phyloP scores from a whole-genome alignment of 257 asterid species.

The Fraxinus anomala region DNA sequence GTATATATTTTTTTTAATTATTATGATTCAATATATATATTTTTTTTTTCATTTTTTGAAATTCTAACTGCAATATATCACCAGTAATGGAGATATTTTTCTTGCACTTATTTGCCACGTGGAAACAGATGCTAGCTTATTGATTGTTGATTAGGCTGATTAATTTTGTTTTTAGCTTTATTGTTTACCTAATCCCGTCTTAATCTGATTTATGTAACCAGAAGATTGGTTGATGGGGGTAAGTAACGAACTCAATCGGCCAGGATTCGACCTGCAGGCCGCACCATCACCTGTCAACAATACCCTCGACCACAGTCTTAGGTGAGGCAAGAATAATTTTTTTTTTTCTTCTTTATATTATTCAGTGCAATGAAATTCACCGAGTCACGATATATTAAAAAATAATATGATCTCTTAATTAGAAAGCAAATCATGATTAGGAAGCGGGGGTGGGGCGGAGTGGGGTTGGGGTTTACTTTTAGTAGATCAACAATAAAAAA shows the following conservation, averaged over 20 bases:
- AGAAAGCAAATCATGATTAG: constrained; percentile 8
- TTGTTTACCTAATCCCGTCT: constrained; percentile 7
- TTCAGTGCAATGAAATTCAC: too few relatives aligned
- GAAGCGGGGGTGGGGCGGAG: too few relatives aligned
- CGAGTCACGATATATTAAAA: neutral
- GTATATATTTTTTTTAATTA: neutral
- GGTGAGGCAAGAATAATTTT: constrained; percentile 41
- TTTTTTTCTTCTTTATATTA: neutral
- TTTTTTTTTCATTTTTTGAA: too few relatives aligned
- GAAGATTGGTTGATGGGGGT: constrained; percentile 62
- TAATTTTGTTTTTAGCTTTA: constrained; percentile 4
- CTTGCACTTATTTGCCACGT: neutral
- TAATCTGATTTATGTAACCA: constrained; percentile 29
- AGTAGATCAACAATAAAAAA: constrained; percentile 16
- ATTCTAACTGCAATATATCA: neutral
- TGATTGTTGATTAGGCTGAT: constrained; percentile 20
- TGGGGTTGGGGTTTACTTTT: neutral
- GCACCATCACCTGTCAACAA: constrained; percentile 18
- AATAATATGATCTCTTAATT: neutral
- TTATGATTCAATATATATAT: too few relatives aligned
- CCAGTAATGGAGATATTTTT: neutral
- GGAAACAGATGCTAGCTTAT: neutral
- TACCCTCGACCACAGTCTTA: constrained; percentile 47
- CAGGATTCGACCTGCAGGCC: constrained; percentile 35
- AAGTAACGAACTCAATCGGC: constrained; percentile 42